Conservation (phyloP, 1,284 basidiomycete genomes). For the Leccinum cinnamomeum region DNA sequence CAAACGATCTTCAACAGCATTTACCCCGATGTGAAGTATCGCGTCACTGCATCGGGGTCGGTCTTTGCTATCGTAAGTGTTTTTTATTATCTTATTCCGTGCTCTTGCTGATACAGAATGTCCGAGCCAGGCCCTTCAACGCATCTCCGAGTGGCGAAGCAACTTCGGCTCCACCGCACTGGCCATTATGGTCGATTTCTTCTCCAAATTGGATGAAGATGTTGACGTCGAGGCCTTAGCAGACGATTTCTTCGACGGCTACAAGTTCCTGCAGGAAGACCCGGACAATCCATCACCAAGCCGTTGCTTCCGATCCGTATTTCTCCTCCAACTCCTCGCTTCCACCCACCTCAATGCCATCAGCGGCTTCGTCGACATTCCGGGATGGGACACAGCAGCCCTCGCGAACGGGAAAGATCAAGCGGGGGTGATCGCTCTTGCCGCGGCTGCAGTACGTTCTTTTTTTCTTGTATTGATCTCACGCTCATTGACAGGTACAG, state of each 20-base stretch:
- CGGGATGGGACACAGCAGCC: neutral
- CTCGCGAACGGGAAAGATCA: neutral
- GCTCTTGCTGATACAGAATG: no score
- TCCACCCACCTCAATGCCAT: neutral
- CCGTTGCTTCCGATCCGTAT: neutral
- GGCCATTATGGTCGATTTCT: constrained; percentile 6
- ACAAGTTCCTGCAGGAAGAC: neutral
- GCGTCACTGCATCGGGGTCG: neutral
- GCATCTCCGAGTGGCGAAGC: constrained; percentile 10
- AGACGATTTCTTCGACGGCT: neutral
- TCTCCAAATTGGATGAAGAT: neutral
- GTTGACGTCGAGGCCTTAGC: neutral
- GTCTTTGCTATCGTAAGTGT: constrained; percentile 3
- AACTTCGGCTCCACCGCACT: constrained; percentile 10
- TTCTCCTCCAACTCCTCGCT: neutral
- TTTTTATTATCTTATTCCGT: neutral
- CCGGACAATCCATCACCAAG: neutral
- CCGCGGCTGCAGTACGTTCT: neutral
- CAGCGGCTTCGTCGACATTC: neutral
- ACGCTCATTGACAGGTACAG: neutral
- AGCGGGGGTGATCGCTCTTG: neutral
- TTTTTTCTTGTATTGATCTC: no score
- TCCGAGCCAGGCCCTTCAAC: constrained; percentile 2
- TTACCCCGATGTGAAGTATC: constrained; percentile 6
- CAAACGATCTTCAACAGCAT: neutral